phyloP scores from a whole-genome alignment of 768 basidiomycete species.

The Lactarius evosmus region DNA sequence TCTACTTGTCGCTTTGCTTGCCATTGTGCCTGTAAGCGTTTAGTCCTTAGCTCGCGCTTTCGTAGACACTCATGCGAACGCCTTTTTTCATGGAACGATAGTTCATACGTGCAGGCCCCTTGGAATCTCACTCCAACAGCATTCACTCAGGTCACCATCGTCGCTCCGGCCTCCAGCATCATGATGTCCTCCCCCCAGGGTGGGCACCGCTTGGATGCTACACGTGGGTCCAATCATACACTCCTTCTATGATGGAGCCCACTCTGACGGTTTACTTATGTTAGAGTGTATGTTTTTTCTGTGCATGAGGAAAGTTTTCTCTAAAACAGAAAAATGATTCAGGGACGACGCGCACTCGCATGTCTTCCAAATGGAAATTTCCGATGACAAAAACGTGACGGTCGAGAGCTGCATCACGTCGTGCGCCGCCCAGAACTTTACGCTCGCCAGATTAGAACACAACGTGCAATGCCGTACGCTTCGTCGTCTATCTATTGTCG shows the following conservation, averaged over 20 bases:
- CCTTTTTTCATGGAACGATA: neutral
- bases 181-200: constrained; percentile 42
- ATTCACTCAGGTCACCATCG: neutral
- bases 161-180: constrained; percentile 7
- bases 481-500: neutral
- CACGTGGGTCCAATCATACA: constrained; percentile 41
- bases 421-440: constrained; percentile 56
- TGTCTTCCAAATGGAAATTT: constrained; percentile 44
- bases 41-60: neutral
- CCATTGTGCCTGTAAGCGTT: constrained; percentile 5
- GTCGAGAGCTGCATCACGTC: constrained; percentile 58
- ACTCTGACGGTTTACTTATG: constrained; percentile 34
- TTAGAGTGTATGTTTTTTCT: constrained; percentile 45
- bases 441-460: constrained; percentile 69
- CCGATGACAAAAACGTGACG: constrained; percentile 44
- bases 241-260: neutral
- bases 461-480: constrained; percentile 48
- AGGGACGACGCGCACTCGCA: constrained; percentile 63
- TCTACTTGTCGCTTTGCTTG: constrained; percentile 1
- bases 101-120: neutral
- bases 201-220: constrained; percentile 64
- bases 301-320: neutral
- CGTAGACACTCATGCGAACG: neutral
- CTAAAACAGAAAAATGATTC: constrained; percentile 1
- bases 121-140: neutral